Percentiles rank a stretch among this genome's conserved stretches.
Evolutionary conservation across 2,329 filamentous ascomycete genomes (phyloP).

Genomic region (Ophiostoma quercus): DNA sequence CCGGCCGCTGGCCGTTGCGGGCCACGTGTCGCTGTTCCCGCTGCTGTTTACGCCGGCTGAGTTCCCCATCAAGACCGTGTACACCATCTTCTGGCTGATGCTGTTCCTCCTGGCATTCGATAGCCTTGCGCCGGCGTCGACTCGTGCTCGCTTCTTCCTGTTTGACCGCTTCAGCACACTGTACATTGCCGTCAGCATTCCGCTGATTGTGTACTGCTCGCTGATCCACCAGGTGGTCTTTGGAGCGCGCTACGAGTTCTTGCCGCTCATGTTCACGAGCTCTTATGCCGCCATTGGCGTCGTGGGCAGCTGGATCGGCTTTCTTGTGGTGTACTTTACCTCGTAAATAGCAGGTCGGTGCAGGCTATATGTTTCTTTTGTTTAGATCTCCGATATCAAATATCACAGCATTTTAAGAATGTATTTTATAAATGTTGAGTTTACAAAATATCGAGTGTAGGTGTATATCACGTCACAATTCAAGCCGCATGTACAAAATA

Average conservation of each 20-base stretch:
- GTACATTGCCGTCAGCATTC: slow-evolving; percentile 86
- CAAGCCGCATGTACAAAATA: background rate
- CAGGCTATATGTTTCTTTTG: background rate
- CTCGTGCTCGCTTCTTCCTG: slow-evolving; percentile 74
- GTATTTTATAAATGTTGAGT: background rate
- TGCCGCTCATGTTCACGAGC: slow-evolving; percentile 96
- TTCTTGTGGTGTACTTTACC: slow-evolving; percentile 83
- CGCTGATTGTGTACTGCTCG: slow-evolving; percentile 83
- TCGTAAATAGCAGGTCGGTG: slow-evolving; percentile 35
- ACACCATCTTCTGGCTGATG: slow-evolving; percentile 88
- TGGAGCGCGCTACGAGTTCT: slow-evolving; percentile 75
- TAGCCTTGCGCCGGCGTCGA: slow-evolving; percentile 75
- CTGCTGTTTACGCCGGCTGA: slow-evolving; percentile 87
- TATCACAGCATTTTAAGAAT: background rate
- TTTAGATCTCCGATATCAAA: slow-evolving; percentile 4
- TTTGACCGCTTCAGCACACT: slow-evolving; percentile 85
- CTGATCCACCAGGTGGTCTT: slow-evolving; percentile 78
- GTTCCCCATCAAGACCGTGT: slow-evolving; percentile 88
- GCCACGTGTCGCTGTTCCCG: slow-evolving; percentile 92
- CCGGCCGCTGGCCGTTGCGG: slow-evolving; percentile 82
- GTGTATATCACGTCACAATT: too few relatives aligned
- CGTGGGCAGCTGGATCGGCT: slow-evolving; percentile 90
- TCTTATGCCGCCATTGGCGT: slow-evolving; percentile 93
- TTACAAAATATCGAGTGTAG: too few relatives aligned
- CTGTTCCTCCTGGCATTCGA: slow-evolving; percentile 83